These are phyloP conservation scores for Magnolia changhungtana DNA, from an alignment of 164 flowering plant genomes.

Conservation along the genomic window DNA sequence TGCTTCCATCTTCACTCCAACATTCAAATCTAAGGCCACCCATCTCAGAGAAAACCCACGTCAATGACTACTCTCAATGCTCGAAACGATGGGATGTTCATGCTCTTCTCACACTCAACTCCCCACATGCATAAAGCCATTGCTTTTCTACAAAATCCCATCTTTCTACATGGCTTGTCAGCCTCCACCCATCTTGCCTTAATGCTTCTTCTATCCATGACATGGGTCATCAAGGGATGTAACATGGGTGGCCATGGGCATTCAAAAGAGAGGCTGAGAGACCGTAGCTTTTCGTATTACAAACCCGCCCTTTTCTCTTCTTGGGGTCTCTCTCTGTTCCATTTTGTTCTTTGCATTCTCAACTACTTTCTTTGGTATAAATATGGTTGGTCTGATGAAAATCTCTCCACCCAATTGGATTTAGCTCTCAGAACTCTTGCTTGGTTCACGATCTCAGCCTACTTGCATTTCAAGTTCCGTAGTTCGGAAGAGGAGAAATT, in stretches of 20 bases:
- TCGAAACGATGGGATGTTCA: not conserved
- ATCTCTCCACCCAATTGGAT: slow-evolving; percentile 19
- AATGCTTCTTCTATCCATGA: slow-evolving; percentile 31
- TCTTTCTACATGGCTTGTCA: slow-evolving; percentile 48
- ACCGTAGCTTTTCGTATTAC: slow-evolving; percentile 23
- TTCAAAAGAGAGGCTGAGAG: slow-evolving; percentile 20
- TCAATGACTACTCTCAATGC: not conserved
- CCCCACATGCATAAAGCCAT: slow-evolving; percentile 7
- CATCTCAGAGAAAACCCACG: not conserved
- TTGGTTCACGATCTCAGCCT: slow-evolving; percentile 29
- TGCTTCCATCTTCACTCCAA: too few species aligned
- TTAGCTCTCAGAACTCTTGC: slow-evolving; percentile 24
- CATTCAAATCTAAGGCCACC: too few species aligned
- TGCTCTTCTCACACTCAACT: slow-evolving; percentile 13
- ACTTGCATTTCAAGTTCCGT: slow-evolving; percentile 23
- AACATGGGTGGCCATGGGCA: slow-evolving; percentile 17
- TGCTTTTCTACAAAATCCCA: slow-evolving; percentile 40
- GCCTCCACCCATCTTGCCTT: slow-evolving; percentile 43
- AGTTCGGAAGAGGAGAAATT: slow-evolving; percentile 13
- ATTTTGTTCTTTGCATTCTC: slow-evolving; percentile 32
- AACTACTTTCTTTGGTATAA: slow-evolving; percentile 25
- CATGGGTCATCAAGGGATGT: slow-evolving; percentile 34
- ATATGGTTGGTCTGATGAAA: slow-evolving; percentile 29
- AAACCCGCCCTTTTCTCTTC: slow-evolving; percentile 36
- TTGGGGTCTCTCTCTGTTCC: slow-evolving; percentile 40